Percentiles rank a stretch among this genome's conserved stretches.
phyloP scores from a whole-genome alignment of 352 stramenopile species.

The Phytopythium ostracodes region DNA sequence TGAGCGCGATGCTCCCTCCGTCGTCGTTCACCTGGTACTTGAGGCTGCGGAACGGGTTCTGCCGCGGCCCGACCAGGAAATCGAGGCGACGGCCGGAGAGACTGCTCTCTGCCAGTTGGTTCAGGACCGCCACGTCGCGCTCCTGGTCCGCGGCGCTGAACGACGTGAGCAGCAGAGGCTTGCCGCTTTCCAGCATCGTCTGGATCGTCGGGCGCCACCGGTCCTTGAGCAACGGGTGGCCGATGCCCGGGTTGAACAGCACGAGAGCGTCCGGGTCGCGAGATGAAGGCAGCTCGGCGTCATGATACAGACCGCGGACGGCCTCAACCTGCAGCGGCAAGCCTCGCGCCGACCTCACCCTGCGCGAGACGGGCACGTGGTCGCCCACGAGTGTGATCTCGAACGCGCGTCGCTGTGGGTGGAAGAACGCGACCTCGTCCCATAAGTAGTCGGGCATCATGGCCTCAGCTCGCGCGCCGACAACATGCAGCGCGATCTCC shows the following conservation, averaged over 20 bases:
- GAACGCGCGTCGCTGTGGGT: constrained; percentile 22
- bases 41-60: constrained; percentile 60
- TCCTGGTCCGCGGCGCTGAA: constrained; percentile 63
- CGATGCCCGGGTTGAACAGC: constrained; percentile 72
- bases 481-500: constrained; percentile 37
- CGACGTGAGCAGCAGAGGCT: constrained; percentile 54
- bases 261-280: constrained; percentile 46
- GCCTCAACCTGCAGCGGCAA: constrained; percentile 31
- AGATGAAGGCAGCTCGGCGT: constrained; percentile 18
- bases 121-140: constrained; percentile 44
- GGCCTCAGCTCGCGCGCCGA: constrained; percentile 67
- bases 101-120: constrained; percentile 18
- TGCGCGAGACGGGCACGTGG: constrained; percentile 43
- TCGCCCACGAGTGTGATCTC: constrained; percentile 62
- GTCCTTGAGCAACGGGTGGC: constrained; percentile 39
- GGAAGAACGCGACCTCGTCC: constrained; percentile 47
- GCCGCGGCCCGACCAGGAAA: constrained; percentile 31
- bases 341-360: constrained; percentile 11
- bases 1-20: constrained; percentile 25
- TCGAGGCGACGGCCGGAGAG: constrained; percentile 12
- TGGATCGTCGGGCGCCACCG: constrained; percentile 57
- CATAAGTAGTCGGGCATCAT: constrained; percentile 72
- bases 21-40: constrained; percentile 53
- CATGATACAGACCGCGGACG: constrained; percentile 53
- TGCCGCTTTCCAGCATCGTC: constrained; percentile 32